Percentiles rank a stretch among this genome's conserved stretches.
These are phyloP conservation scores for Claviceps sp. DNA, from an alignment of 2,329 filamentous ascomycete genomes.

Conservation along the genomic window DNA sequence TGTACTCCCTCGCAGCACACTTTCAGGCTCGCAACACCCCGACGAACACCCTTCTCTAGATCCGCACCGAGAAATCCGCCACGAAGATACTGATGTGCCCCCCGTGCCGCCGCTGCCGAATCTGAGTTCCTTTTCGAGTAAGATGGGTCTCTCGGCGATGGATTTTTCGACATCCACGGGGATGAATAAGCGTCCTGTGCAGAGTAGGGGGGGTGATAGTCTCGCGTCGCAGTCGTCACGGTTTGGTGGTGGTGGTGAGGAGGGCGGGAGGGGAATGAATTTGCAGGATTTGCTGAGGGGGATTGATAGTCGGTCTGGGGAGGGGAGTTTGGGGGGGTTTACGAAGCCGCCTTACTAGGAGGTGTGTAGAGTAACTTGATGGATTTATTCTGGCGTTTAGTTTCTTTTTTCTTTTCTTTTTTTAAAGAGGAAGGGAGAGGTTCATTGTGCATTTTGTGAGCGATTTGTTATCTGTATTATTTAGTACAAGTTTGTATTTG, in stretches of 20 bases:
- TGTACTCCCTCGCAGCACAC: slow-evolving; percentile 15
- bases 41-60: slow-evolving; percentile 3
- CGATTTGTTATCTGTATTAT: too few species aligned
- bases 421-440: too few species aligned
- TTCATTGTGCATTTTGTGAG: too few species aligned
- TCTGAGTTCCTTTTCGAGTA: slow-evolving; percentile 17
- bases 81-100: slow-evolving; percentile 27
- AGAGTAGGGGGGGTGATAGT: slow-evolving; percentile 30
- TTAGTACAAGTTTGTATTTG: too few species aligned
- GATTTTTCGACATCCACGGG: not conserved
- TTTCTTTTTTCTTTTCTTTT: not conserved
- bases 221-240: slow-evolving; percentile 20
- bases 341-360: slow-evolving; percentile 36
- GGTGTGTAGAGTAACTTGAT: too few species aligned
- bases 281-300: slow-evolving; percentile 35
- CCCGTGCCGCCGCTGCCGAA: slow-evolving; percentile 43
- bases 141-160: slow-evolving; percentile 11
- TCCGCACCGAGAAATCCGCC: slow-evolving; percentile 9
- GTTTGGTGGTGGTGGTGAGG: slow-evolving; percentile 15
- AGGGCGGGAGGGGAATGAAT: slow-evolving; percentile 24
- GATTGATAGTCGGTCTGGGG: slow-evolving; percentile 35
- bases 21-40: slow-evolving; percentile 23
- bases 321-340: slow-evolving; percentile 31
- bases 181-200: slow-evolving; percentile 18
- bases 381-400: not conserved